These are phyloP conservation scores for Penicillium sp. DNA, from an alignment of 2,329 filamentous ascomycete species.

Conservation along the genomic window DNA sequence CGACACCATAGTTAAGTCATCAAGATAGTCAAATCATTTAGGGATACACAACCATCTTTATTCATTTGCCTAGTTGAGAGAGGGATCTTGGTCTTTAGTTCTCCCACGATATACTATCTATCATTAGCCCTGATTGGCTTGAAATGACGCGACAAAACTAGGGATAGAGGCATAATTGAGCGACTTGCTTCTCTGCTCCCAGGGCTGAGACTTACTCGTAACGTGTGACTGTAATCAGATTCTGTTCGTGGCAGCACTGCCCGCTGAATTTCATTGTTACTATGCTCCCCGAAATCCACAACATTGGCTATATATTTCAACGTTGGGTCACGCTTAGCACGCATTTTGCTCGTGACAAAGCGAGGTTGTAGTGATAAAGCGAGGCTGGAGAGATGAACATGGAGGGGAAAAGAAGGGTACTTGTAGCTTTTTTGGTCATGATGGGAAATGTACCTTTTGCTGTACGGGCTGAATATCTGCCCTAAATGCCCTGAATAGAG, in stretches of 20 bases:
- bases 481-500: background rate
- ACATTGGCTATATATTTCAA: background rate
- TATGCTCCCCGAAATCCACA: background rate
- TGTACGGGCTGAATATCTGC: background rate
- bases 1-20: slow-evolving; percentile 20
- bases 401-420: background rate
- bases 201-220: background rate
- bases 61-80: slow-evolving; percentile 13
- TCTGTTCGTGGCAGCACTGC: background rate
- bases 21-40: slow-evolving; percentile 20
- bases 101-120: background rate
- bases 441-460: background rate
- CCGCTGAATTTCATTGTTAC: background rate
- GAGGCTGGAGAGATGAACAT: background rate
- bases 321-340: background rate
- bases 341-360: background rate
- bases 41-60: slow-evolving; percentile 15
- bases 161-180: background rate
- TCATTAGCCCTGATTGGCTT: background rate
- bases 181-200: background rate
- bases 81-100: background rate
- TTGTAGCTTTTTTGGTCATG: background rate
- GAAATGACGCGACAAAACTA: background rate
- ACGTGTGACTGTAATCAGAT: background rate
- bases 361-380: background rate